Conservation (phyloP, 305 asterid genomes). For the Fraxinus xanthoxyloides region DNA sequence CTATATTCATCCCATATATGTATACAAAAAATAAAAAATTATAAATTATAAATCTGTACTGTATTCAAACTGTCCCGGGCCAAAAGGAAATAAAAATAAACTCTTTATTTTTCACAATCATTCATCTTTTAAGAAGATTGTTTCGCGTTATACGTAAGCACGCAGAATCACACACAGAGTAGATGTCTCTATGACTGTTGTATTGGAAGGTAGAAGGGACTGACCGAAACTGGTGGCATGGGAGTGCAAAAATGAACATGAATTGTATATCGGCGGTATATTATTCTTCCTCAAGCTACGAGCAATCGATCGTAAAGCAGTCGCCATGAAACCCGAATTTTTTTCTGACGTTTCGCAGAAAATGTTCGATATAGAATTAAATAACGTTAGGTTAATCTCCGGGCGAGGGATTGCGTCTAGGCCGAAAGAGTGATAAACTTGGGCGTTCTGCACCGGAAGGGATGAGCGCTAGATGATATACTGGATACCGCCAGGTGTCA, state of each 20-base stretch:
- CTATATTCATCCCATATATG: neutral
- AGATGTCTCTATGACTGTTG: neutral
- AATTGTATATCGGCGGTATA: conserved; percentile 25
- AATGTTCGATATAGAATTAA: neutral
- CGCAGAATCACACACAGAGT: neutral
- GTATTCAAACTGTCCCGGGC: neutral
- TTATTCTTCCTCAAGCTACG: conserved; percentile 50
- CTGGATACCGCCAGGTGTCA: neutral
- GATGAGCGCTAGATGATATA: neutral
- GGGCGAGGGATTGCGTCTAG: neutral
- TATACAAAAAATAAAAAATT: neutral
- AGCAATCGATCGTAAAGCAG: conserved; percentile 52
- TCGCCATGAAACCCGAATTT: conserved; percentile 21
- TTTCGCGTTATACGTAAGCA: neutral
- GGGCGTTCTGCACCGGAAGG: neutral
- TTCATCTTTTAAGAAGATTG: neutral
- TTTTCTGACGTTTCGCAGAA: neutral
- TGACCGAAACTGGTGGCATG: conserved; percentile 93
- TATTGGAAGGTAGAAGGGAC: conserved; percentile 7
- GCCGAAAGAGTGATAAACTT: neutral
- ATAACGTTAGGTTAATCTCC: neutral
- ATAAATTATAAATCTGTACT: neutral
- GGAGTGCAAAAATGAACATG: conserved; percentile 56
- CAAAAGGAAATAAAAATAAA: neutral
- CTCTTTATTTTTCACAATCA: neutral